Evolutionary conservation across 1,139 yeast genomes (phyloP).

Genomic region (Taiozyma sp.): DNA sequence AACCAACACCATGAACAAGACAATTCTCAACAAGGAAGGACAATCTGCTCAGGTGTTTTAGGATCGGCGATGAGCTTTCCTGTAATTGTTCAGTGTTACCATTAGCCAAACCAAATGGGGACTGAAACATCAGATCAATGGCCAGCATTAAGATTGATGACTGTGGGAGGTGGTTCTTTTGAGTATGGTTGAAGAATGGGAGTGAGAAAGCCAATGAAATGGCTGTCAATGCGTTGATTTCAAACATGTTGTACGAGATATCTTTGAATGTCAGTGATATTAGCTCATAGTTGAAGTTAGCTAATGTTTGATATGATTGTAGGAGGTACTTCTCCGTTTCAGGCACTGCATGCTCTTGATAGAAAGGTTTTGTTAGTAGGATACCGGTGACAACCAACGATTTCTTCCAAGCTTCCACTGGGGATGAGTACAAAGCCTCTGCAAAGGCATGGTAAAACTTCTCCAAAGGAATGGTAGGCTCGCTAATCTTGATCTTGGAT

Average conservation of each 20-base stretch:
- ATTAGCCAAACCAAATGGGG: constrained; percentile 25
- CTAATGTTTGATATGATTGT: constrained; percentile 11
- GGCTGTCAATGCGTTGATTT: constrained; percentile 20
- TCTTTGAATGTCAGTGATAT: constrained; percentile 5
- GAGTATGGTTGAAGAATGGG: constrained; percentile 11
- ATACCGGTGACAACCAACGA: constrained; percentile 54
- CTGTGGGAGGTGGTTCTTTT: constrained; percentile 18
- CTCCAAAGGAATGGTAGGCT: constrained; percentile 52
- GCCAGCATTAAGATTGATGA: constrained; percentile 17
- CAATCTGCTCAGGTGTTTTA: constrained; percentile 45
- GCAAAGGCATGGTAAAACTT: constrained; percentile 43
- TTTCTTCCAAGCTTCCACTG: constrained; percentile 43
- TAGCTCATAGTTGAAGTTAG: constrained; percentile 25
- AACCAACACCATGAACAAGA: constrained; percentile 15
- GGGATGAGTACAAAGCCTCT: constrained; percentile 29
- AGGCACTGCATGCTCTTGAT: constrained; percentile 28
- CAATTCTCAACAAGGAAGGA: constrained; percentile 41
- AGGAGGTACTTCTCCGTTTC: constrained; percentile 18
- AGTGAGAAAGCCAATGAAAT: constrained; percentile 19
- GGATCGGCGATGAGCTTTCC: constrained; percentile 31
- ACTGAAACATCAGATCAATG: constrained; percentile 22
- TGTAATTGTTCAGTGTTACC: constrained; percentile 4
- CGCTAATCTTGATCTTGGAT: constrained; percentile 50
- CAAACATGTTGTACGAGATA: constrained; percentile 17
- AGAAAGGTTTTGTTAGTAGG: constrained; percentile 34